A percentile compares a stretch with the other conserved stretches of the same genome.
phyloP scores from a whole-genome alignment of 2,329 filamentous ascomycete genomes.

The Verticillium dahliae region DNA sequence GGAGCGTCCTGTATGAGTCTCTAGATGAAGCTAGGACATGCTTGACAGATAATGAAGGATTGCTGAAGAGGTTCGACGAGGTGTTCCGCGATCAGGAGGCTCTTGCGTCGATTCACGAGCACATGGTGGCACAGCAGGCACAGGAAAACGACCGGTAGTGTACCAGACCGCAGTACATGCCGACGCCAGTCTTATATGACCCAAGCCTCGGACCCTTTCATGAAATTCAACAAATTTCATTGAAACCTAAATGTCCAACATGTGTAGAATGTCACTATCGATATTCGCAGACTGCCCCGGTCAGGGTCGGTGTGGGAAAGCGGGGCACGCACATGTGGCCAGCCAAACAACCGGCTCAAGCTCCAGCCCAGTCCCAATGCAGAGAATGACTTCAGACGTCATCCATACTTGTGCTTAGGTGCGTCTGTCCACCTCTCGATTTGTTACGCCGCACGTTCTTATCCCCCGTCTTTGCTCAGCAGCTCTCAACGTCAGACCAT shows the following conservation, averaged over 20 bases:
- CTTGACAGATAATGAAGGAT: background rate
- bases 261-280: background rate
- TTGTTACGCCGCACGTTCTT: background rate
- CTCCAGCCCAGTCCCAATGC: constrained; percentile 1
- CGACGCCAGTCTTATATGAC: no score
- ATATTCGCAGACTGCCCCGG: background rate
- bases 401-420: constrained; percentile 1
- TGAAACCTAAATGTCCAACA: background rate
- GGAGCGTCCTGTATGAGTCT: background rate
- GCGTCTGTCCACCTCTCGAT: background rate
- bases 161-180: no score
- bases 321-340: background rate
- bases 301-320: background rate
- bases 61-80: background rate
- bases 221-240: no score
- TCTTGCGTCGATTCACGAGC: background rate
- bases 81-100: background rate
- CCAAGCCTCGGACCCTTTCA: no score
- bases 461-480: background rate
- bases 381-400: constrained; percentile 5
- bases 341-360: background rate
- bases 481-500: background rate
- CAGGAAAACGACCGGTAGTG: background rate
- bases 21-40: background rate
- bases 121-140: background rate